These are phyloP conservation scores for Lodderomyces elongisporus DNA, from an alignment of 1,139 yeast species.

Conservation along the genomic window DNA sequence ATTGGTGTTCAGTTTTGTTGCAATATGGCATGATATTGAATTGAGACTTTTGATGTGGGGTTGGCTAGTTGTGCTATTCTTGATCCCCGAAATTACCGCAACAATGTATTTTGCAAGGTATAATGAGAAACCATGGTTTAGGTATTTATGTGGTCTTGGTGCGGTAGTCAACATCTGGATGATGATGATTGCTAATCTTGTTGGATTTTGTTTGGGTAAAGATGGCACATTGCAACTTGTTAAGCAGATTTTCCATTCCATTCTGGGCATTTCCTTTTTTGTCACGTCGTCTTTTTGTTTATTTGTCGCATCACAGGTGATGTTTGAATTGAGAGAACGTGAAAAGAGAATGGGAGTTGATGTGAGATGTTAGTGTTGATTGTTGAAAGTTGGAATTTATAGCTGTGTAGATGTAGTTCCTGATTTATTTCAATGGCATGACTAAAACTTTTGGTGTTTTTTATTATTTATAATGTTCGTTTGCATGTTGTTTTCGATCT, in stretches of 20 bases:
- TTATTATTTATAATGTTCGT: too few species aligned
- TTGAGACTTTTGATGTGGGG: conserved; percentile 88
- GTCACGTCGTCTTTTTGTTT: conserved; percentile 59
- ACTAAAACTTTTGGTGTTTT: too few species aligned
- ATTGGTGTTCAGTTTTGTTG: conserved; percentile 93
- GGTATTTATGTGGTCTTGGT: conserved; percentile 80
- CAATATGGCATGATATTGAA: conserved; percentile 97
- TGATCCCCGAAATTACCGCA: conserved; percentile 83
- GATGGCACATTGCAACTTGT: conserved; percentile 74
- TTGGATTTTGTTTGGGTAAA: conserved; percentile 88
- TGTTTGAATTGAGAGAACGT: conserved; percentile 87
- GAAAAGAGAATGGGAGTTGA: conserved; percentile 82
- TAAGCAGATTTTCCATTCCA: conserved; percentile 65
- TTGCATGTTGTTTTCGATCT: too few species aligned
- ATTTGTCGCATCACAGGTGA: conserved; percentile 83
- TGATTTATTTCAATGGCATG: too few species aligned
- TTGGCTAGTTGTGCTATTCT: conserved; percentile 82
- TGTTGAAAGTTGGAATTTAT: neutral
- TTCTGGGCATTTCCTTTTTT: conserved; percentile 63
- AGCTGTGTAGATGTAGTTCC: too few species aligned
- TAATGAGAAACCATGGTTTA: conserved; percentile 59
- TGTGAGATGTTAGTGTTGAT: conserved; percentile 59
- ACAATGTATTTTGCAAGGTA: conserved; percentile 42
- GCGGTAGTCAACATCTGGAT: conserved; percentile 90
- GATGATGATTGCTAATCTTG: conserved; percentile 96